Conservation (phyloP, 202 grass and related monocot species). For the Saccharum hybrid region DNA sequence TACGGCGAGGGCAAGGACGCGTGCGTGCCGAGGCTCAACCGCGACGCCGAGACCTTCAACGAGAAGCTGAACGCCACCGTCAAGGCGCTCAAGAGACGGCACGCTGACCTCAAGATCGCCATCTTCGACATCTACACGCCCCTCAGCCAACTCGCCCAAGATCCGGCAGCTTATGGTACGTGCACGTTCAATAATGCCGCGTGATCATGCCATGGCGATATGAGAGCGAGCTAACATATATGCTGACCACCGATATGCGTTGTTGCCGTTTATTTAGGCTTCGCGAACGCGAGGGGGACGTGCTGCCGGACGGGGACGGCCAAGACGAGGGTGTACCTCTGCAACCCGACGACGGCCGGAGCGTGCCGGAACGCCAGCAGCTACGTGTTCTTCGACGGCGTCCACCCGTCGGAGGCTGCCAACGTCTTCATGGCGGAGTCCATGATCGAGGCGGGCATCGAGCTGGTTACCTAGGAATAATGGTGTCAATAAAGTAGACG, state of each 20-base stretch:
- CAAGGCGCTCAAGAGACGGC: constrained; percentile 39
- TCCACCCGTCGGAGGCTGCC: constrained; percentile 86
- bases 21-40: constrained; percentile 67
- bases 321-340: constrained; percentile 72
- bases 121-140: constrained; percentile 83
- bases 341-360: constrained; percentile 44
- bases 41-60: constrained; percentile 71
- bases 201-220: not conserved
- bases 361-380: constrained; percentile 69
- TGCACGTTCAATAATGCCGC: not conserved
- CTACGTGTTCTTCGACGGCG: constrained; percentile 89
- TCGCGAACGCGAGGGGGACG: constrained; percentile 59
- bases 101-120: constrained; percentile 54
- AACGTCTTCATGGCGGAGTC: constrained; percentile 70
- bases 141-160: constrained; percentile 48
- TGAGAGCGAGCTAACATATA: too few species aligned
- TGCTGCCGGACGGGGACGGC: constrained; percentile 75
- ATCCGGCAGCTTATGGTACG: constrained; percentile 58
- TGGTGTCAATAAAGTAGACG: not conserved
- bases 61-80: constrained; percentile 64
- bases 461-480: constrained; percentile 31
- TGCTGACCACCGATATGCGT: too few species aligned
- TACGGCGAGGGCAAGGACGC: constrained; percentile 48
- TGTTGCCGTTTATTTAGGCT: not conserved
- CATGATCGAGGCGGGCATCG: constrained; percentile 48